Base-by-base conservation (phyloP, 768 basidiomycete genomes). In the Bullera alba region DNA sequence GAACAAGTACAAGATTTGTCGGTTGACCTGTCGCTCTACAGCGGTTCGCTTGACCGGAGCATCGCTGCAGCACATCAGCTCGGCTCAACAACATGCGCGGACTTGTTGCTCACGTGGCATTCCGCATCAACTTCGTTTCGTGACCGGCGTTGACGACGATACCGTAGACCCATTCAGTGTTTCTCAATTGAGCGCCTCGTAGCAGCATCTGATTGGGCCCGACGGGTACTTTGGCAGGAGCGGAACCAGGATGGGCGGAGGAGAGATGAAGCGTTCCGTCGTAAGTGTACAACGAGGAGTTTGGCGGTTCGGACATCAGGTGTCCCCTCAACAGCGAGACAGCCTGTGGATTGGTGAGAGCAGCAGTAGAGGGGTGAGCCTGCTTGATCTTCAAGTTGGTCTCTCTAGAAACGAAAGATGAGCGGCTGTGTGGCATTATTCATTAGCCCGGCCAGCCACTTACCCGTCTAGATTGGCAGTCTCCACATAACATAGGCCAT, bases 301-400 rank as follows among this genome's bases (percentile, higher is more conserved):
- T 99, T 5, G 95, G 95, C 53, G 96, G 89, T 70, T 99, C 95
- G 6, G 87, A 93, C 37, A 90, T 83, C 21, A 99, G 77, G 14
- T 85, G 82, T 12, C 95, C 95, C 32, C 80, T 81, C 1, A 99
- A 77, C 5, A 80, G 70, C 16, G 79, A 77, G 35, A 90, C 84
- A 8, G 84, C 79, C 5, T 81, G 73, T 0, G 93, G 91, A 2
- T 87, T 81, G 4, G 84, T 89, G 36, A 96, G 78, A 4, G 78
- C 63, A 0, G 86, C 75, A 1, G 91, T 96, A 28, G 87, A 82
- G 1, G 86, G 76, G 2, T 86, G 86, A 0, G 87, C 87, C 74
- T 99, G 91, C 68, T 99, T 99, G 74, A 99, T 97, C 77, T 97
- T 99, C 60, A 99, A 79, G 66, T 97, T 97, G 3, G 95, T 99